Percentiles rank a stretch among this genome's conserved stretches.
These are phyloP conservation scores for Tylopilus subfusipes DNA, from an alignment of 768 basidiomycete species.

Conservation along the genomic window DNA sequence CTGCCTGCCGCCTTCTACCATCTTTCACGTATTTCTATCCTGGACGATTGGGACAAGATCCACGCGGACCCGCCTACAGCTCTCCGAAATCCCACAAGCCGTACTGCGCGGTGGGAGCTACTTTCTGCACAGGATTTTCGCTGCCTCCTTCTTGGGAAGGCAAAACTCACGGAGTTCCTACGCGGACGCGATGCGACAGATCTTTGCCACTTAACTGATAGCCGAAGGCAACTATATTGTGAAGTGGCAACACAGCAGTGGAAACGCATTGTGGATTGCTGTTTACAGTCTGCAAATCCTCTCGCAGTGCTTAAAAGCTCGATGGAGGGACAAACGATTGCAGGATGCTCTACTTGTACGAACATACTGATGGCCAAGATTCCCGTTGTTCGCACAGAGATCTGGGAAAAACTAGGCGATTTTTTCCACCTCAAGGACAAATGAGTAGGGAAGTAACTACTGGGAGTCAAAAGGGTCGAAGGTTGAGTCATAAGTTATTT, in stretches of 20 bases:
- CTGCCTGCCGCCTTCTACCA: slow-evolving; percentile 52
- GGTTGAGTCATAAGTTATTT: background rate
- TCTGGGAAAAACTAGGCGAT: slow-evolving; percentile 3
- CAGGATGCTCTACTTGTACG: background rate
- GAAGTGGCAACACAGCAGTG: background rate
- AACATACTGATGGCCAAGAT: background rate
- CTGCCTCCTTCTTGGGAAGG: slow-evolving; percentile 16
- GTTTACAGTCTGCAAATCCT: slow-evolving; percentile 1
- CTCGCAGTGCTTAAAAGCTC: background rate
- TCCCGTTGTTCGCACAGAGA: background rate
- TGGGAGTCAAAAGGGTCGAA: background rate
- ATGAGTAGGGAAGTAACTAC: background rate
- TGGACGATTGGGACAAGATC: slow-evolving; percentile 18
- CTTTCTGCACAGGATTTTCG: slow-evolving; percentile 18
- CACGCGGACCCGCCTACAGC: background rate
- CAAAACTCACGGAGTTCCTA: background rate
- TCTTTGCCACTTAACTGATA: background rate
- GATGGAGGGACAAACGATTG: too few species aligned
- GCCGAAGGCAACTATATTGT: background rate
- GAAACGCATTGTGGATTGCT: background rate
- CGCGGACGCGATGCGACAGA: background rate
- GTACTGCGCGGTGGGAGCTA: slow-evolving; percentile 26
- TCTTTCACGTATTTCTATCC: slow-evolving; percentile 31
- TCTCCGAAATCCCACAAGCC: background rate
- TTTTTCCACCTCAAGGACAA: slow-evolving; percentile 8